Evolutionary conservation across 75 land plant species (phyloP).

Genomic region (Picea sitchensis): DNA sequence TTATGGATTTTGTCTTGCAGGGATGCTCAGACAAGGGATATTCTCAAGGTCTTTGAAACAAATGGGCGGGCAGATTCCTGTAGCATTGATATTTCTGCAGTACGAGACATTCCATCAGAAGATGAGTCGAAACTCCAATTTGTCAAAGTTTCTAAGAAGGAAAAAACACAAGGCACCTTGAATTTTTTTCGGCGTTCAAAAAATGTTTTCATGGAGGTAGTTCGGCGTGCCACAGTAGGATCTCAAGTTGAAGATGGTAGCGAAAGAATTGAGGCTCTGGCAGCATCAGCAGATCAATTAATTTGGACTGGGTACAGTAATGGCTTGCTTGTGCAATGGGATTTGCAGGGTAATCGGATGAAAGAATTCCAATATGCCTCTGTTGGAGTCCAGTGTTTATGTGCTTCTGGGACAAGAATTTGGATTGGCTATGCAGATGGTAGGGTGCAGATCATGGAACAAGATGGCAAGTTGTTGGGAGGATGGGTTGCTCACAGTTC

Average conservation of each 20-base stretch:
- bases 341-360: constrained; percentile 67
- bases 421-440: constrained; percentile 92
- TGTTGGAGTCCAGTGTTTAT: constrained; percentile 62
- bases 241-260: constrained; percentile 67
- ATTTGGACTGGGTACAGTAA: constrained; percentile 88
- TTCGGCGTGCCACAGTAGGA: constrained; percentile 73
- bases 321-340: constrained; percentile 83
- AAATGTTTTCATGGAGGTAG: constrained; percentile 84
- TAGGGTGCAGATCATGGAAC: constrained; percentile 56
- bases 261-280: constrained; percentile 68
- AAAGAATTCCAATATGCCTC: constrained; percentile 52
- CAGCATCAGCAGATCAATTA: constrained; percentile 57
- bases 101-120: constrained; percentile 35
- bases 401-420: constrained; percentile 63
- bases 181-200: constrained; percentile 85
- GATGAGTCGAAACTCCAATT: constrained; percentile 55
- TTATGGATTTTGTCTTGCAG: constrained; percentile 33
- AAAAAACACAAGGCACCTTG: constrained; percentile 58
- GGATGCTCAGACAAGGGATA: constrained; percentile 86
- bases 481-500: constrained; percentile 76
- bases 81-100: constrained; percentile 52
- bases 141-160: constrained; percentile 56
- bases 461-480: constrained; percentile 62
- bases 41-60: constrained; percentile 71
- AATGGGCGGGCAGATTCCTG: constrained; percentile 63